Conservation (phyloP, 352 stramenopile genomes). For the Thalassiosira allenii region DNA sequence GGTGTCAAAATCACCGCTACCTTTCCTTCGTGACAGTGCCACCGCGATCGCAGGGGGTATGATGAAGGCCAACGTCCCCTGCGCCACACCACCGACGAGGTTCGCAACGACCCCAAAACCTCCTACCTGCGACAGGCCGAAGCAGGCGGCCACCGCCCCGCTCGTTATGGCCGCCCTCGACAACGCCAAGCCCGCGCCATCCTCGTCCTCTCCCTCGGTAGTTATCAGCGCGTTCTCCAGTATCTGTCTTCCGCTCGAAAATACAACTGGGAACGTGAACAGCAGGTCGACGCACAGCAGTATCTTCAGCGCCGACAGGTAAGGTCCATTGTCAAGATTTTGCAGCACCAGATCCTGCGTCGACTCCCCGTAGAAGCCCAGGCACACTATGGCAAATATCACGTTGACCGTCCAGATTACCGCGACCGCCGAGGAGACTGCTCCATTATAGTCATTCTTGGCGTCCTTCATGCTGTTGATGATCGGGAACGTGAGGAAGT, state of each 20-base stretch:
- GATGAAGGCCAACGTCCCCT: slow-evolving; percentile 67
- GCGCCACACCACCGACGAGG: slow-evolving; percentile 59
- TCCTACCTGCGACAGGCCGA: slow-evolving; percentile 56
- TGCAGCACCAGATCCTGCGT: slow-evolving; percentile 64
- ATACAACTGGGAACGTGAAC: slow-evolving; percentile 76
- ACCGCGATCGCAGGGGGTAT: slow-evolving; percentile 59
- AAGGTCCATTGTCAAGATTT: slow-evolving; percentile 64
- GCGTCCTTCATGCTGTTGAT: slow-evolving; percentile 65
- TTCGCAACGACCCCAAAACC: slow-evolving; percentile 65
- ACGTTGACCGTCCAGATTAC: slow-evolving; percentile 58
- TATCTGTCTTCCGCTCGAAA: slow-evolving; percentile 64
- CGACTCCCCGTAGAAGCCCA: slow-evolving; percentile 59
- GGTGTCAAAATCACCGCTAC: slow-evolving; percentile 11
- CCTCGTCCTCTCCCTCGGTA: slow-evolving; percentile 3
- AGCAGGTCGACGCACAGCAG: slow-evolving; percentile 76
- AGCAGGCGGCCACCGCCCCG: slow-evolving; percentile 47
- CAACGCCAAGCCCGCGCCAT: slow-evolving; percentile 20
- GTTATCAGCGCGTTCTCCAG: slow-evolving; percentile 57
- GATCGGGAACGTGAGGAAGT: slow-evolving; percentile 69
- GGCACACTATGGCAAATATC: slow-evolving; percentile 58
- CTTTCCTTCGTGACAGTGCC: slow-evolving; percentile 32
- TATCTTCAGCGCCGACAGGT: slow-evolving; percentile 65
- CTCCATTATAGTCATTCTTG: slow-evolving; percentile 44
- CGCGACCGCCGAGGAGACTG: slow-evolving; percentile 43
- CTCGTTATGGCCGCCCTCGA: slow-evolving; percentile 38